A percentile compares a stretch with the other conserved stretches of the same genome.
phyloP scores from a whole-genome alignment of 2,329 filamentous ascomycete genomes.

The Ustilaginoidea virens region DNA sequence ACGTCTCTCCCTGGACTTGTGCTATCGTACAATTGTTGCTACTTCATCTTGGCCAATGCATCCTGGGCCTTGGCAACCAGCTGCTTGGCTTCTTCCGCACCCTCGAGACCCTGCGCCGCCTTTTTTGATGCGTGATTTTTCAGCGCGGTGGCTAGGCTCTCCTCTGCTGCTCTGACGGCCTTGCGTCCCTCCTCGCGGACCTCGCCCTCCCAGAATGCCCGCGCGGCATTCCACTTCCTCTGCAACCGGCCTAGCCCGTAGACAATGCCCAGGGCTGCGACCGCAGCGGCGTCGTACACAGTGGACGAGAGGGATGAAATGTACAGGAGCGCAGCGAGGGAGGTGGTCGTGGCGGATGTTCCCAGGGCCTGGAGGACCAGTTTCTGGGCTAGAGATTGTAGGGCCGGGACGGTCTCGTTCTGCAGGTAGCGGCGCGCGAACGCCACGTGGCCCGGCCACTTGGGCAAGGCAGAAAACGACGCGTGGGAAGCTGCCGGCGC shows the following conservation, averaged over 20 bases:
- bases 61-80: conserved; percentile 34
- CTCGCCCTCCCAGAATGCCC: conserved; percentile 47
- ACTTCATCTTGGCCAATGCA: conserved; percentile 32
- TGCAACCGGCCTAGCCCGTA: conserved; percentile 46
- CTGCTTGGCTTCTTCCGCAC: conserved; percentile 23
- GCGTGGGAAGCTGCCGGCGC: conserved; percentile 11
- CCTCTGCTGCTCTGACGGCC: conserved; percentile 40
- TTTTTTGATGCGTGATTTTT: conserved; percentile 11
- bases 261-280: conserved; percentile 44
- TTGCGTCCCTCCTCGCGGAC: conserved; percentile 53
- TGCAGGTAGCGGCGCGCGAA: conserved; percentile 52
- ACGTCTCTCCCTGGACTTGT: not conserved
- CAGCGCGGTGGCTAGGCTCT: conserved; percentile 33
- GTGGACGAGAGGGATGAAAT: conserved; percentile 35
- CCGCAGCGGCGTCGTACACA: conserved; percentile 45
- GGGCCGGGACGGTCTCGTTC: conserved; percentile 49
- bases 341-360: conserved; percentile 48
- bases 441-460: conserved; percentile 64
- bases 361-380: conserved; percentile 62
- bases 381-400: conserved; percentile 58
- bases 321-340: conserved; percentile 40
- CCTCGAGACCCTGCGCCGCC: conserved; percentile 8
- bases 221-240: conserved; percentile 44
- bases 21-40: conserved; percentile 7
- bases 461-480: conserved; percentile 15